A percentile compares a stretch with the other conserved stretches of the same genome.
phyloP scores from a whole-genome alignment of 257 asterid genomes.

The Coffea canephora region DNA sequence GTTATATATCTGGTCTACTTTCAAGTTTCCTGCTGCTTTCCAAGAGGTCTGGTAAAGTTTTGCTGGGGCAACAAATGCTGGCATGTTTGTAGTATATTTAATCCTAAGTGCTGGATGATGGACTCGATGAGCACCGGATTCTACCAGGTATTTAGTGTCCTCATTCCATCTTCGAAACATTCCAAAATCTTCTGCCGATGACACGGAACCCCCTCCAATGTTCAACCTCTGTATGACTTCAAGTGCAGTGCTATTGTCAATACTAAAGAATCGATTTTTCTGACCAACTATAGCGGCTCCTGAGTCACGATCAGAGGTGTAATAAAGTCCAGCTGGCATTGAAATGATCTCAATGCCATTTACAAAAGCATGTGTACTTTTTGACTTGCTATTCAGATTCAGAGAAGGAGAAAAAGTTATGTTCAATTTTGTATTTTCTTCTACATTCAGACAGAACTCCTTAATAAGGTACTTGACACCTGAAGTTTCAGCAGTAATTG shows the following conservation, averaged over 20 bases:
- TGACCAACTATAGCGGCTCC: slow-evolving; percentile 43
- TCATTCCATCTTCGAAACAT: slow-evolving; percentile 49
- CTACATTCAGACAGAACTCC: slow-evolving; percentile 41
- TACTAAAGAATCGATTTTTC: slow-evolving; percentile 31
- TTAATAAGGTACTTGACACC: slow-evolving; percentile 27
- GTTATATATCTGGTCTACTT: background rate
- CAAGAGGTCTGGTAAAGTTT: slow-evolving; percentile 45
- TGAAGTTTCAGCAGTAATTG: slow-evolving; percentile 24
- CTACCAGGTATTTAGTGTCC: slow-evolving; percentile 40
- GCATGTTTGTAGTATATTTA: slow-evolving; percentile 6
- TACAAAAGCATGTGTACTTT: slow-evolving; percentile 34
- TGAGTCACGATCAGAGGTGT: slow-evolving; percentile 36
- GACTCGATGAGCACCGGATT: slow-evolving; percentile 23
- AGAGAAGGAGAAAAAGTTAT: slow-evolving; percentile 35
- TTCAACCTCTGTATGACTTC: slow-evolving; percentile 51
- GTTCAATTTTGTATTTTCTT: slow-evolving; percentile 23
- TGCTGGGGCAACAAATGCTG: slow-evolving; percentile 33
- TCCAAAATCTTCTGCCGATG: slow-evolving; percentile 45
- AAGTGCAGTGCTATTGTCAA: slow-evolving; percentile 51
- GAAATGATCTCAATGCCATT: slow-evolving; percentile 49
- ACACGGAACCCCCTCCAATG: slow-evolving; percentile 43
- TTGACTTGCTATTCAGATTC: background rate
- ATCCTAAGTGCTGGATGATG: slow-evolving; percentile 18
- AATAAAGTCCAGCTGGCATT: slow-evolving; percentile 36
- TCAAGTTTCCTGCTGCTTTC: background rate